Conservation (phyloP, 768 basidiomycete genomes). For the Tulasnella sp. region DNA sequence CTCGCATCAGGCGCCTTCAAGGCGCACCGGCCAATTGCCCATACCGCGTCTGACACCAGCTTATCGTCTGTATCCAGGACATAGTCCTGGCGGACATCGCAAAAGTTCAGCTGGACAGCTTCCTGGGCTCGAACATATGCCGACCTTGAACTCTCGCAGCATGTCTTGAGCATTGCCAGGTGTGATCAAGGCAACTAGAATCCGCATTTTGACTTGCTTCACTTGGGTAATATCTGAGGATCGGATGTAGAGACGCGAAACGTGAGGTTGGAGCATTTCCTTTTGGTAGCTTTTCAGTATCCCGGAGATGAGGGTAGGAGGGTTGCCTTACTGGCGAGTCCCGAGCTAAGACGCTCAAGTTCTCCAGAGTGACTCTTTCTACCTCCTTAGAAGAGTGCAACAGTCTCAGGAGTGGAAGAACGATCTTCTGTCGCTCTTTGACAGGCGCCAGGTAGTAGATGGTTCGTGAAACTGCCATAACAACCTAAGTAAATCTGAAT, state of each 20-base stretch:
- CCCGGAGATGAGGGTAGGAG: neutral
- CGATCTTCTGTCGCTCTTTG: constrained; percentile 47
- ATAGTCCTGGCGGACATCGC: constrained; percentile 53
- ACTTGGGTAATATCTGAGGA: constrained; percentile 56
- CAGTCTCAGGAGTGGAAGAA: constrained; percentile 67
- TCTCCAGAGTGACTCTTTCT: constrained; percentile 64
- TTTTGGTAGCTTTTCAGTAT: constrained; percentile 27
- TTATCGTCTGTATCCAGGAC: constrained; percentile 66
- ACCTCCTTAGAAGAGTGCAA: constrained; percentile 61
- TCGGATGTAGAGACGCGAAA: constrained; percentile 61
- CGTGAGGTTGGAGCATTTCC: constrained; percentile 57
- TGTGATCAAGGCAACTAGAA: constrained; percentile 60
- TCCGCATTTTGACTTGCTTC: constrained; percentile 66
- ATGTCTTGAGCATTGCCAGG: constrained; percentile 60
- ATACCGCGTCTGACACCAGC: constrained; percentile 64
- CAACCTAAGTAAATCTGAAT: constrained; percentile 46
- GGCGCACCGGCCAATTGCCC: constrained; percentile 72
- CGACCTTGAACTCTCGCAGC: constrained; percentile 76
- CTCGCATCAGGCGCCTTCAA: constrained; percentile 57
- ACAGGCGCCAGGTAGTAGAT: constrained; percentile 67
- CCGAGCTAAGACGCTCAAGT: constrained; percentile 57
- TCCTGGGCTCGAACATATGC: constrained; percentile 29
- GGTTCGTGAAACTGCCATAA: constrained; percentile 62
- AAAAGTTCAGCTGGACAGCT: neutral
- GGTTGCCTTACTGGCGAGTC: constrained; percentile 51